A percentile compares a stretch with the other conserved stretches of the same genome.
These are phyloP conservation scores for Trametes polyzona DNA, from an alignment of 1,284 basidiomycete genomes.

Conservation along the genomic window DNA sequence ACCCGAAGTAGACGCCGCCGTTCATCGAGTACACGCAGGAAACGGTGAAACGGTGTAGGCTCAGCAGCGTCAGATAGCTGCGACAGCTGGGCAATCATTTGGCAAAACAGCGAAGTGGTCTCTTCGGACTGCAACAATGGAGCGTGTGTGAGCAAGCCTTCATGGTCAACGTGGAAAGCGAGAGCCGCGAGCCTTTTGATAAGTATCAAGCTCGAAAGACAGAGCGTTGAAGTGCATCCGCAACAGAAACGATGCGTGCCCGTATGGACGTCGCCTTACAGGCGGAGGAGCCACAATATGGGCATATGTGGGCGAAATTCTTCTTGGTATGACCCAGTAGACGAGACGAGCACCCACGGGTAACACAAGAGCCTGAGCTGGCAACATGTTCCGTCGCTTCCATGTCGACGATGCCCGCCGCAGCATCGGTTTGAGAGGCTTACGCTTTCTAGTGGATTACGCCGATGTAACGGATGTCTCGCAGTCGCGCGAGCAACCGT, in stretches of 20 bases:
- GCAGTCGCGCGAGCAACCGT: background rate
- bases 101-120: slow-evolving; percentile 81
- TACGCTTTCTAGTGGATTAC: no score
- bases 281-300: no score
- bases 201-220: slow-evolving; percentile 8
- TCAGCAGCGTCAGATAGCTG: slow-evolving; percentile 72
- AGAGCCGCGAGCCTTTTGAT: background rate
- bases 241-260: background rate
- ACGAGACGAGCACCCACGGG: no score
- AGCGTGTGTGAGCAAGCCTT: slow-evolving; percentile 15
- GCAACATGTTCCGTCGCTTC: background rate
- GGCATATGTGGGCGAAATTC: no score
- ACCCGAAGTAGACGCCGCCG: slow-evolving; percentile 82
- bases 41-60: slow-evolving; percentile 84
- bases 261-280: background rate
- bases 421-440: no score
- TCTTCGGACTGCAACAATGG: slow-evolving; percentile 61
- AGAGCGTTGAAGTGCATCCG: no score
- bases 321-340: no score
- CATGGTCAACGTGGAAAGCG: background rate
- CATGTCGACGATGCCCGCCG: no score
- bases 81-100: slow-evolving; percentile 86
- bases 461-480: background rate
- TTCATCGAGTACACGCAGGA: slow-evolving; percentile 78
- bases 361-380: no score